Conservation (phyloP, 768 basidiomycete species). For the Peribolospora kevripleyi region DNA sequence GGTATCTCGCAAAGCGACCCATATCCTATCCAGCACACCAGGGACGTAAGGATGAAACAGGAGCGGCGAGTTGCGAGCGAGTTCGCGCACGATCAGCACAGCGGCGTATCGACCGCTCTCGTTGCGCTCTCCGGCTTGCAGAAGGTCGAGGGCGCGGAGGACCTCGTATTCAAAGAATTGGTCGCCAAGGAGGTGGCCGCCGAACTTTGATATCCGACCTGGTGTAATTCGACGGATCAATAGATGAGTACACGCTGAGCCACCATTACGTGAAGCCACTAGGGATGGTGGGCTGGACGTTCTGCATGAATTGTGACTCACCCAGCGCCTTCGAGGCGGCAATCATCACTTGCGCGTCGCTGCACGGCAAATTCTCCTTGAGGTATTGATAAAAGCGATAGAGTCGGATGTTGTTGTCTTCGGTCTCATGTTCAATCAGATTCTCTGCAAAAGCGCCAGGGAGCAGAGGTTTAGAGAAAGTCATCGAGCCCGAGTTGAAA, state of each 20-base stretch:
- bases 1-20: constrained; percentile 66
- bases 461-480: constrained; percentile 3
- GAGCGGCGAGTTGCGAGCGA: constrained; percentile 53
- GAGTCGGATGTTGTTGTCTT: constrained; percentile 58
- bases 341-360: constrained; percentile 81
- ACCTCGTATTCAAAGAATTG: constrained; percentile 76
- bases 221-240: constrained; percentile 12
- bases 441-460: constrained; percentile 28
- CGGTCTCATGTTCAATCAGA: constrained; percentile 48
- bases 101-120: constrained; percentile 79
- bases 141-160: constrained; percentile 51
- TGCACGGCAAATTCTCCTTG: constrained; percentile 68
- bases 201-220: constrained; percentile 46
- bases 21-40: constrained; percentile 74
- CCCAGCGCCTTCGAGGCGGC: constrained; percentile 80
- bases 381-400: constrained; percentile 76
- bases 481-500: not conserved
- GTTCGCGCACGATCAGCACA: constrained; percentile 76
- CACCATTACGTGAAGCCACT: constrained; percentile 11
- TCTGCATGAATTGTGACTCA: constrained; percentile 15
- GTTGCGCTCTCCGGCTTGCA: constrained; percentile 48
- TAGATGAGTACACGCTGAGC: constrained; percentile 13
- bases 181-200: constrained; percentile 61
- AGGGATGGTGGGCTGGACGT: not conserved
- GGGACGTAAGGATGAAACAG: constrained; percentile 74